Evolutionary conservation across 129 eudicot genomes (phyloP), one percentile per base, ranked within the genome.

Genomic region (Smallanthus sonchifolius): DNA sequence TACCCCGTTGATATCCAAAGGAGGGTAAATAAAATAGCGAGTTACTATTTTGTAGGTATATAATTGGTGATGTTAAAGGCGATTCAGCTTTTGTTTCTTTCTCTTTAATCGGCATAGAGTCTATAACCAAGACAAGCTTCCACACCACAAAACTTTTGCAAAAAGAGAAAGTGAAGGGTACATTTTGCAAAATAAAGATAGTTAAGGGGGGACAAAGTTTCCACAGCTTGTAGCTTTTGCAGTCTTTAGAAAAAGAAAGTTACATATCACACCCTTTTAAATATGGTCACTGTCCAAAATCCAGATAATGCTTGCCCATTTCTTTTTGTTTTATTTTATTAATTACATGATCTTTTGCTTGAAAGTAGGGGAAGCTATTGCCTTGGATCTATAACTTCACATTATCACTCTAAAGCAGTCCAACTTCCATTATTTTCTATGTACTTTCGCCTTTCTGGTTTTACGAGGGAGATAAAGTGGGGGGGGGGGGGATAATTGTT

Each of bases 141-240:
- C 72, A 71, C 66, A 78, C 82, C 82, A 78, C 82, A 71, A 62
- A 70, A 67, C 82, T 70, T 78, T 78, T 78, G 82, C 43, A 37
- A 62, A 78, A 78, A 78, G 82, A 71, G 82, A 78, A 78, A 78
- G 82, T 71, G 76, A 70, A 74, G 77, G 82, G 77, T 61, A n/a
- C 59, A 71, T 78, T 78, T 70, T 48, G 82, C 71, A 78, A 78
- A 78, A 78, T 78, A 78, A 78, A 78, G 82, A 78, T 70, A 71
- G 77, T 78, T 78, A 78, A 70, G 76, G 82, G 79, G 82, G 82
- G 82, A 78, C 82, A 78, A 70, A 78, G 82, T 78, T 78, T 78
- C 82, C 82, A 78, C 82, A 78, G 73, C 77, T 70, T 49, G 77
- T 78, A 70, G 77, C 82, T 78, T 78, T 78, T 78, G 82, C 82